phyloP scores from a whole-genome alignment of 495 filamentous ascomycete species.

The Aspergillus carlsbadensis region DNA sequence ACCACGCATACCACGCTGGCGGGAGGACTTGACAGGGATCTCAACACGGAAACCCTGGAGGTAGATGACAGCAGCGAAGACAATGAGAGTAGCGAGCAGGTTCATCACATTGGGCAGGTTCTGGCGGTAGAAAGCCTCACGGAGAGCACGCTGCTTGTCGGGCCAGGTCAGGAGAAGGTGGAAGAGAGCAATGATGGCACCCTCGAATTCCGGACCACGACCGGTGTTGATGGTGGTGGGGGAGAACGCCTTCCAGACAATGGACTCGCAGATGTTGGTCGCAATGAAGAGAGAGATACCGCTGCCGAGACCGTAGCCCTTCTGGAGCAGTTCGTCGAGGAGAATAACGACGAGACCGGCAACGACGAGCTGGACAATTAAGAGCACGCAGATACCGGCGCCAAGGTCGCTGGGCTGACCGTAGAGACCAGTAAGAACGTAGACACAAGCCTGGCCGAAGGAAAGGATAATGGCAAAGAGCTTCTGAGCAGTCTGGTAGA shows the following conservation, averaged over 20 bases:
- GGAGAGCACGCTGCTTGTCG: conserved; percentile 95
- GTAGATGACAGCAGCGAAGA: conserved; percentile 98
- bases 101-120: conserved; percentile 99
- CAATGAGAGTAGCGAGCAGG: conserved; percentile 84
- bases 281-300: conserved; percentile 99
- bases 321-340: conserved; percentile 97
- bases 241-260: conserved; percentile 99
- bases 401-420: conserved; percentile 94
- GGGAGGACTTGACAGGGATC: conserved; percentile 98
- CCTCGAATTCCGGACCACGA: conserved; percentile 98
- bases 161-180: conserved; percentile 97
- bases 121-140: conserved; percentile 98
- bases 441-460: conserved; percentile 94
- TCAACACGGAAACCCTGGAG: conserved; percentile 99
- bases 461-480: conserved; percentile 98
- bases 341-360: conserved; percentile 98
- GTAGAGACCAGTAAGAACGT: conserved; percentile 97
- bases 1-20: conserved; percentile 96
- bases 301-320: conserved; percentile 97
- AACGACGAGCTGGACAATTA: conserved; percentile 94
- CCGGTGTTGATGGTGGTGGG: conserved; percentile 99
- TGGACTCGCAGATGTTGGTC: conserved; percentile 99
- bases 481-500: conserved; percentile 99
- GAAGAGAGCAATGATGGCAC: conserved; percentile 97
- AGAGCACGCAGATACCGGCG: conserved; percentile 93